Base-by-base conservation (phyloP, 176 grass and related monocot genomes). In the maize (Zea mays) region DNA sequence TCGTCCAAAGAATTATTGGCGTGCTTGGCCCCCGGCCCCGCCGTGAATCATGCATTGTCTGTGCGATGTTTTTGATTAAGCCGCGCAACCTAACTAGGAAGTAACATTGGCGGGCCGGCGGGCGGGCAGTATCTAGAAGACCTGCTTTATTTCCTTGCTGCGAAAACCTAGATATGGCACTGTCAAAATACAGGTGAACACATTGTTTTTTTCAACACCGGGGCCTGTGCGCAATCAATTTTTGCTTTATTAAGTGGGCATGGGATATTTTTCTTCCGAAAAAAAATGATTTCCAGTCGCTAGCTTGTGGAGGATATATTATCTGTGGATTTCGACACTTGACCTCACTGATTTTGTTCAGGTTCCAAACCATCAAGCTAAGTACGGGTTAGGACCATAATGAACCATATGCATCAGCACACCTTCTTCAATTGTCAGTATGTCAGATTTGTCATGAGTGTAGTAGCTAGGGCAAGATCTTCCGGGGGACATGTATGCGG, bases 81-180 rank as follows among this genome's bases (percentile, higher is more conserved):
- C 81, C 40, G 38, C 33, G 40, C 57, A 76, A 88, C 86, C 82
- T 81, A 88, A 84, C 76, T 76, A 41, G 33, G 71, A 65, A 81
- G 77, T 58, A 70, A 16, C 63, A 54, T 79, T 11, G 40, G 34
- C 37, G 11, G 27, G 27, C 27, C 27, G 27, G 27, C 27, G 27
- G 27, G 27, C 27, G 27, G n/a, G 42, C 10, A 40, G 39, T 70
- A 80, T 80, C 76, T 75, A 48, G 66, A 66, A 72, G 37, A 46
- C 27, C 17, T 10, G 8, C 55, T 58, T 58, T 50, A 16, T 35
- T 33, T 47, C 1, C 44, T 47, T 70, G 19, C 3, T 69, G 66
- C 0, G 10, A 13, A 21, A 12, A 69, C 11, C 10, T 47, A 27
- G 66, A 69, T 69, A 38, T 39, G 44, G 67, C 67, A 44, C 46